Conservation (phyloP, 371 early-diverging fungal genomes). For the Actinomucor elegans region DNA sequence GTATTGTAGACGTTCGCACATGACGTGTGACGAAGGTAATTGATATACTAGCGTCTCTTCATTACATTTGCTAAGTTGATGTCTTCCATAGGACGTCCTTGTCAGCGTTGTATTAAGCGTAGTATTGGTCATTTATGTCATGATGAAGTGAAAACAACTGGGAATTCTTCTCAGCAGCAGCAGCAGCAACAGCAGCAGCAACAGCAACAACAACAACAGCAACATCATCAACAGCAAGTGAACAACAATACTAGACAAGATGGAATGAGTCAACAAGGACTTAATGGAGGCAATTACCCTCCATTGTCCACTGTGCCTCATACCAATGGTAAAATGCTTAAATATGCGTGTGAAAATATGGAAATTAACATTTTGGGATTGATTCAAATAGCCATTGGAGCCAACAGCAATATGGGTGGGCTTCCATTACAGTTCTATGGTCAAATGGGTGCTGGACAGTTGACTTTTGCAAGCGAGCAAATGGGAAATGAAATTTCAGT, state of each 20-base stretch:
- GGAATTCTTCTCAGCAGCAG: conserved; percentile 25
- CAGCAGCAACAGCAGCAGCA: conserved; percentile 17
- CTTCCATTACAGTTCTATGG: conserved; percentile 47
- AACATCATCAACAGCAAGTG: conserved; percentile 7
- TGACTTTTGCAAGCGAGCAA: conserved; percentile 75
- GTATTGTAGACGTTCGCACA: conserved; percentile 84
- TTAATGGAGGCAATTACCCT: conserved; percentile 17
- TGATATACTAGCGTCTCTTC: background rate
- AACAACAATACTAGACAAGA: conserved; percentile 5
- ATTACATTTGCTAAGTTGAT: background rate
- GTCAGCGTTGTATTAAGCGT: conserved; percentile 91
- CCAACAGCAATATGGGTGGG: conserved; percentile 35
- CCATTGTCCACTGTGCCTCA: conserved; percentile 7
- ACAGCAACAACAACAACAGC: conserved; percentile 12
- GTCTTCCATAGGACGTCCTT: conserved; percentile 66
- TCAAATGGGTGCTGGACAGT: conserved; percentile 57
- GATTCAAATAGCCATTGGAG: conserved; percentile 8
- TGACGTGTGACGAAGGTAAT: conserved; percentile 81
- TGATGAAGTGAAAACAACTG: conserved; percentile 68
- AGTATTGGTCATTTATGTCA: conserved; percentile 91
- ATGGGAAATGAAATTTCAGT: conserved; percentile 84
- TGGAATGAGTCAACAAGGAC: conserved; percentile 21
- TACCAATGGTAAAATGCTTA: conserved; percentile 10
- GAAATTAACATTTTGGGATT: background rate
- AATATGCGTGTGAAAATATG: background rate